Conservation (phyloP, 2,329 filamentous ascomycete genomes). For the Diaporthe sp. region DNA sequence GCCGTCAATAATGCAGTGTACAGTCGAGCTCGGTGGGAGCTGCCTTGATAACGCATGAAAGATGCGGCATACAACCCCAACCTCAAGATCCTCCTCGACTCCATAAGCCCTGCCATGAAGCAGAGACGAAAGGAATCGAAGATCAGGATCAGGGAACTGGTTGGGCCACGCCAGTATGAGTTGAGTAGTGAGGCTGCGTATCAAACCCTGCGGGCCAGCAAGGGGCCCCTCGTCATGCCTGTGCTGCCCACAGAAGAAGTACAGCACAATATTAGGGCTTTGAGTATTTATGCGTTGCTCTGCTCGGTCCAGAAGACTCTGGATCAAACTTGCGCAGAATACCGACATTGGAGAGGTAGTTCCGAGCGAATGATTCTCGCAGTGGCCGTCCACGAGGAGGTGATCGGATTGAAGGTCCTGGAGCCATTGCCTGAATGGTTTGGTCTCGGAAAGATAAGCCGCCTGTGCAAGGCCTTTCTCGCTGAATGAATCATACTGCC, state of each 20-base stretch:
- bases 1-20: slow-evolving; percentile 31
- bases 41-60: neutral
- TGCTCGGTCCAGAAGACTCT: slow-evolving; percentile 5
- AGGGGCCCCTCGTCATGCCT: neutral
- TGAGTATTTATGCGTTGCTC: neutral
- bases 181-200: slow-evolving; percentile 15
- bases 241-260: slow-evolving; percentile 34
- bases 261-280: neutral
- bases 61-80: neutral
- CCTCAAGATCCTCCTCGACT: neutral
- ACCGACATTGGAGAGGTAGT: slow-evolving; percentile 23
- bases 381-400: slow-evolving; percentile 36
- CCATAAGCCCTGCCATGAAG: neutral
- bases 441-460: neutral
- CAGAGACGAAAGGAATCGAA: neutral
- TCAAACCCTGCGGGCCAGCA: slow-evolving; percentile 1
- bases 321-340: slow-evolving; percentile 26
- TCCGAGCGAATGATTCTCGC: neutral
- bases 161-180: neutral
- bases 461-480: slow-evolving; percentile 22
- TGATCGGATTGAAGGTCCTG: neutral
- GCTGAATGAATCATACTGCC: slow-evolving; percentile 13
- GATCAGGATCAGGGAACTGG: neutral
- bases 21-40: neutral
- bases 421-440: neutral